Evolutionary conservation across 352 stramenopile genomes (phyloP).

Genomic region (Globisporangium barbulae): DNA sequence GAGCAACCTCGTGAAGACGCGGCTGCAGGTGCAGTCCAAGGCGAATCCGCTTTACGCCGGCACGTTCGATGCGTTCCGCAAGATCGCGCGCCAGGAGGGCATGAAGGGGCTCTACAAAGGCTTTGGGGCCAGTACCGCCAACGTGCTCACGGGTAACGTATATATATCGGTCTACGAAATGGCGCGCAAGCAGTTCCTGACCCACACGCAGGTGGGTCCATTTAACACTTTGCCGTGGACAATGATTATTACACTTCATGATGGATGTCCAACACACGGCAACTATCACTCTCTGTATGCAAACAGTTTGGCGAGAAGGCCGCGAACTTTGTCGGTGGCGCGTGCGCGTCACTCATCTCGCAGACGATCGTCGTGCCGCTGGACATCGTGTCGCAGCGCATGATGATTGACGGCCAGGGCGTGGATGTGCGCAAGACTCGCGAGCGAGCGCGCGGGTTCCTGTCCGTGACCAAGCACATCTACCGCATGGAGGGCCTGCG

Average conservation of each 20-base stretch:
- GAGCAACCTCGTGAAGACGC: conserved; percentile 87
- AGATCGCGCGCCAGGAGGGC: conserved; percentile 78
- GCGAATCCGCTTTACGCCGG: conserved; percentile 67
- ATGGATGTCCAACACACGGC: background rate
- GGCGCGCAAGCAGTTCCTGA: conserved; percentile 63
- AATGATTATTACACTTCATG: background rate
- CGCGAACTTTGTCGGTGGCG: conserved; percentile 76
- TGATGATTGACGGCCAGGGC: conserved; percentile 87
- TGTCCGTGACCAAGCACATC: conserved; percentile 59
- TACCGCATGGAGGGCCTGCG: conserved; percentile 63
- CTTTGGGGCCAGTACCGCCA: conserved; percentile 83
- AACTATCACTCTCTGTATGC: background rate
- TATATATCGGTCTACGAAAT: conserved; percentile 90
- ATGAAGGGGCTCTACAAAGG: conserved; percentile 82
- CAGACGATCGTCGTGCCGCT: conserved; percentile 86
- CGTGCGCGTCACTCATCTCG: conserved; percentile 73
- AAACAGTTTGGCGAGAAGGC: conserved; percentile 49
- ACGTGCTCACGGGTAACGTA: conserved; percentile 85
- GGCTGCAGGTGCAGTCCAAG: conserved; percentile 81
- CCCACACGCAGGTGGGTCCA: conserved; percentile 41
- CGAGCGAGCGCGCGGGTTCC: conserved; percentile 52
- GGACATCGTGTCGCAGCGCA: conserved; percentile 87
- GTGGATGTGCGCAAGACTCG: conserved; percentile 53
- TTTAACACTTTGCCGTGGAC: background rate
- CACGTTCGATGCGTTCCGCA: conserved; percentile 82